Percentiles rank a stretch among this genome's conserved stretches.
Conservation (phyloP, 2,329 filamentous ascomycete species). For the Teratosphaeria viscida region DNA sequence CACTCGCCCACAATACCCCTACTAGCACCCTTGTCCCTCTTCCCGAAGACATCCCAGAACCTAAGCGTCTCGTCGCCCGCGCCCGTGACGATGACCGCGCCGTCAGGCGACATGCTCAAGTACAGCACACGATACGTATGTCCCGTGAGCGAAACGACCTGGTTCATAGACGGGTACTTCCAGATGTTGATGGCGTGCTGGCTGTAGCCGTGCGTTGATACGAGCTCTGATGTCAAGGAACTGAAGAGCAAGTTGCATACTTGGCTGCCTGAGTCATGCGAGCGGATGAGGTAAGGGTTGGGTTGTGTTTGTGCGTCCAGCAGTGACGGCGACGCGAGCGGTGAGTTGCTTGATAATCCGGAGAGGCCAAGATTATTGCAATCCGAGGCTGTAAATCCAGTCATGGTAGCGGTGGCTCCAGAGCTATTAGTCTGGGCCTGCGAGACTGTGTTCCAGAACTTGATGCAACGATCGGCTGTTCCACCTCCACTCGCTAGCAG, state of each 20-base stretch:
- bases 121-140: conserved; percentile 96
- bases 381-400: not conserved
- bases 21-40: conserved; percentile 50
- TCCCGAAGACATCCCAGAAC: conserved; percentile 95
- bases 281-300: conserved; percentile 50
- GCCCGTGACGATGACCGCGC: conserved; percentile 85
- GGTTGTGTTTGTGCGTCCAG: conserved; percentile 8
- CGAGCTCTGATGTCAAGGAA: conserved; percentile 94
- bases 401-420: conserved; percentile 11
- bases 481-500: conserved; percentile 92
- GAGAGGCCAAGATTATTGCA: conserved; percentile 1
- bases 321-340: conserved; percentile 10
- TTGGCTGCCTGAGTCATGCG: conserved; percentile 92
- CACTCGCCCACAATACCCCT: conserved; percentile 53
- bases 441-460: conserved; percentile 81
- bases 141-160: conserved; percentile 87
- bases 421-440: conserved; percentile 31
- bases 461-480: conserved; percentile 90
- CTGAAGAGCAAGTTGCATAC: conserved; percentile 99
- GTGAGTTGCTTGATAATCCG: not conserved
- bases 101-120: conserved; percentile 93
- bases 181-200: conserved; percentile 99
- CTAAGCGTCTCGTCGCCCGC: conserved; percentile 91
- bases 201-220: conserved; percentile 91
- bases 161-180: conserved; percentile 98